Evolutionary conservation across 192 early-diverging fungal genomes (phyloP).

Genomic region (Rhizophagus clarus): DNA sequence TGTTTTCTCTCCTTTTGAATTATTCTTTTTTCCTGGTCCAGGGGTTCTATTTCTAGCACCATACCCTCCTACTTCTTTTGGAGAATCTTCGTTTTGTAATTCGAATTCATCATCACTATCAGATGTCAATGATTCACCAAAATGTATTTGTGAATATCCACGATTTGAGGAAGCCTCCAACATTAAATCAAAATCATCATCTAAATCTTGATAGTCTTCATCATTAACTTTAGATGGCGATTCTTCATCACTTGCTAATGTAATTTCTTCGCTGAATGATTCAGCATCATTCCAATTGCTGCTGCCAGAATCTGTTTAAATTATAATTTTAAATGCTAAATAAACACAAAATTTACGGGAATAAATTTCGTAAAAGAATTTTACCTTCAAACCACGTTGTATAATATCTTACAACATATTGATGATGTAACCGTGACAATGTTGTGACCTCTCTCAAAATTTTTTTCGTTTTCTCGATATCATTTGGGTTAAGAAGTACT

Average conservation of each 20-base stretch:
- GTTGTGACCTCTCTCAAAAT: slow-evolving; percentile 92
- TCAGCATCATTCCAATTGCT: slow-evolving; percentile 36
- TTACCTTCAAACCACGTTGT: slow-evolving; percentile 89
- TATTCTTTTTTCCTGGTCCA: slow-evolving; percentile 11
- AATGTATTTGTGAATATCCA: slow-evolving; percentile 16
- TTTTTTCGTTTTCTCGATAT: slow-evolving; percentile 76
- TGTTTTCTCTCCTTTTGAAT: slow-evolving; percentile 30
- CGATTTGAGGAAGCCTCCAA: slow-evolving; percentile 38
- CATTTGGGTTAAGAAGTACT: slow-evolving; percentile 79
- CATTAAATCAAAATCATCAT: slow-evolving; percentile 48
- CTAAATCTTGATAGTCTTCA: slow-evolving; percentile 32
- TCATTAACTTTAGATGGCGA: slow-evolving; percentile 18
- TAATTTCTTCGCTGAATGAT: slow-evolving; percentile 28
- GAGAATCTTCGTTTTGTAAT: not conserved
- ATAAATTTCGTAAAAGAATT: not conserved
- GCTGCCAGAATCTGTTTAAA: slow-evolving; percentile 40
- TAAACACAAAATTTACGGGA: not conserved
- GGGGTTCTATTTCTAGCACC: not conserved
- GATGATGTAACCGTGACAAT: slow-evolving; percentile 84
- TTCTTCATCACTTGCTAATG: slow-evolving; percentile 31
- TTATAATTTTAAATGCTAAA: not conserved
- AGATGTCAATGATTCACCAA: not conserved
- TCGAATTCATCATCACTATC: not conserved
- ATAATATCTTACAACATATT: slow-evolving; percentile 88
- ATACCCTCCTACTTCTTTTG: not conserved